Base-by-base conservation (phyloP, 164 flowering plant genomes). In the Warburgia ugandensis region DNA sequence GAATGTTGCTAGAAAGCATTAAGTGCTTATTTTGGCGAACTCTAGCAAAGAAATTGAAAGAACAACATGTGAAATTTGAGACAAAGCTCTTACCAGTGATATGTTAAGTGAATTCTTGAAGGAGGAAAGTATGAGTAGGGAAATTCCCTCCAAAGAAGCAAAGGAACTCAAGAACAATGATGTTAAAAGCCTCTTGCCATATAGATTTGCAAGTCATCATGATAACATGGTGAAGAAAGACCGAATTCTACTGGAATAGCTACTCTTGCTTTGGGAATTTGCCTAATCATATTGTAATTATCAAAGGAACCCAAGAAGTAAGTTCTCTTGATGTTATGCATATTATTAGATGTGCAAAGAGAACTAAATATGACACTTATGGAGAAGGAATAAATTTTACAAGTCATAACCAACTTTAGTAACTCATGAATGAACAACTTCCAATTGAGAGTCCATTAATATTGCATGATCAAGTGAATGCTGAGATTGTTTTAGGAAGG, bases 321-420 rank as follows among this genome's bases (percentile, higher is more conserved):
- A 89, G 95, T 70, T 94, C 99, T 55, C 63, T 94, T 50, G 97
- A 89, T 80, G 96, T 94, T 30, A 94, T 86, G 92, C 99, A 94
- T 77, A 94, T 94, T 97, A 71, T 94, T 63, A 96, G 99, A 58
- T 95, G 99, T 66, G 99, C 99, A 21, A 96, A 97, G 52, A 79
- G 99, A 72, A 97, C 99, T 45, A 97, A 94, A 33, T 89, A 67
- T 73, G 99, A 94, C 66, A 55, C 84, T 9, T 73, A 77, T 55
- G 99, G 99, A 11, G 97, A 89, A 64, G 99, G 97, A 45, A 89
- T 94, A 54, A 86, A 86, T 48, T 64, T 94, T 41, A 94, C 99
- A 33, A 92, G 92, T 30, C 87, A 89, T 22, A 72, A 73, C 67
- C 97, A 94, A 48, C 73, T 89, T 27, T 89, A 83, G 28, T 94